Evolutionary conservation across 2,329 filamentous ascomycete genomes (phyloP).

Genomic region (Paecilomyces variotii): DNA sequence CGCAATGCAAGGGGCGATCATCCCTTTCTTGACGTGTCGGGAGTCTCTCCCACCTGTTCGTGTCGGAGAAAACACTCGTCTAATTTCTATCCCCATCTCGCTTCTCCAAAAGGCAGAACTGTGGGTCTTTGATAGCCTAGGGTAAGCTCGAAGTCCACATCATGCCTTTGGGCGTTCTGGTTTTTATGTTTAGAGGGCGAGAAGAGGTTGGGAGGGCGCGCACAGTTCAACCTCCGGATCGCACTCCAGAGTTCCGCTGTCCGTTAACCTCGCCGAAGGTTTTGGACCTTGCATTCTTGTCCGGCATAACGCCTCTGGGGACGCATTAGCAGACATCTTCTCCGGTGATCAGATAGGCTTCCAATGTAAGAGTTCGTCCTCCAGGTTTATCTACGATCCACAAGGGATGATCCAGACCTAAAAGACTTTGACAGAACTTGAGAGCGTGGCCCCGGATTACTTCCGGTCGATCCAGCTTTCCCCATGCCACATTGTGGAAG

Average conservation of each 20-base stretch:
- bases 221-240: no score
- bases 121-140: neutral
- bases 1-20: neutral
- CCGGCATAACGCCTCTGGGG: neutral
- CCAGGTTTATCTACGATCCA: neutral
- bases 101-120: neutral
- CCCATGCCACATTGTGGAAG: neutral
- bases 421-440: constrained; percentile 10
- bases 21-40: neutral
- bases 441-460: constrained; percentile 11
- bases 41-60: neutral
- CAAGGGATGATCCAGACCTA: constrained; percentile 3
- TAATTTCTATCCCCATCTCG: neutral
- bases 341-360: neutral
- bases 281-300: neutral
- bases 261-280: neutral
- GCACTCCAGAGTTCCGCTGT: no score
- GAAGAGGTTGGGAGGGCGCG: no score
- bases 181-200: no score
- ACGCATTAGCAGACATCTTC: neutral
- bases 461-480: neutral
- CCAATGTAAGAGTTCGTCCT: neutral
- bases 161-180: no score
- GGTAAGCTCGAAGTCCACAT: neutral
- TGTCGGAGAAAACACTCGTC: neutral